Percentiles rank a stretch among this genome's conserved stretches.
Evolutionary conservation across 805 yeast species (phyloP).

Genomic region (Trichomonascus vanleenenianus): DNA sequence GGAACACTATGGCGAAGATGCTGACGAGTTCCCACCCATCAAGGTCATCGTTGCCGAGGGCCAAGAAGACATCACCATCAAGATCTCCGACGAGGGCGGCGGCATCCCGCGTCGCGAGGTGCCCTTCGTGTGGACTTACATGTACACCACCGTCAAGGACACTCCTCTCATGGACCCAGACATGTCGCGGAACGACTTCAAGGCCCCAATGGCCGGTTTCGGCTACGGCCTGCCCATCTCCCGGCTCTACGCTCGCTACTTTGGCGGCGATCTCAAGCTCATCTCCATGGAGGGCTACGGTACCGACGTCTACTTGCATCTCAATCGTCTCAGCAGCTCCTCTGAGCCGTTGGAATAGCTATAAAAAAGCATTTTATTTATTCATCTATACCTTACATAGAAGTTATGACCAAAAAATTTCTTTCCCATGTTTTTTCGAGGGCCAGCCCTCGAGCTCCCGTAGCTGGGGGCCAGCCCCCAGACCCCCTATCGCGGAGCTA

Average conservation of each 20-base stretch:
- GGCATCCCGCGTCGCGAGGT: conserved; percentile 81
- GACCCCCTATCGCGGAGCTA: no score
- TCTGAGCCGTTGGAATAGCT: conserved; percentile 50
- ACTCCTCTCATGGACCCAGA: conserved; percentile 60
- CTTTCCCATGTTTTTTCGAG: not conserved
- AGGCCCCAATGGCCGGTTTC: conserved; percentile 91
- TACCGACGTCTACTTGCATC: conserved; percentile 82
- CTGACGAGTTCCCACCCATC: conserved; percentile 71
- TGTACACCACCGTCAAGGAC: conserved; percentile 78
- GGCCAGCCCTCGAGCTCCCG: no score
- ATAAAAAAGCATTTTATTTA: not conserved
- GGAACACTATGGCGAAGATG: conserved; percentile 63
- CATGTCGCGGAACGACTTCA: conserved; percentile 52
- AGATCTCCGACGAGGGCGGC: conserved; percentile 89
- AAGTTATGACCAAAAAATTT: not conserved
- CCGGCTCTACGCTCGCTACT: conserved; percentile 77
- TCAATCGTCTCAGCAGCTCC: conserved; percentile 67
- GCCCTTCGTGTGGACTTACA: conserved; percentile 83
- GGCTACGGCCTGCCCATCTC: conserved; percentile 90
- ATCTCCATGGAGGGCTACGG: conserved; percentile 94
- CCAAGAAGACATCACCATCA: conserved; percentile 81
- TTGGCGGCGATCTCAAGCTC: conserved; percentile 82
- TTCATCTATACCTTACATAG: not conserved
- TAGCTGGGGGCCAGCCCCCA: no score
- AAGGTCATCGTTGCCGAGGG: conserved; percentile 86